Base-by-base conservation (phyloP, 495 filamentous ascomycete species). In the Aspergillus nidulans region DNA sequence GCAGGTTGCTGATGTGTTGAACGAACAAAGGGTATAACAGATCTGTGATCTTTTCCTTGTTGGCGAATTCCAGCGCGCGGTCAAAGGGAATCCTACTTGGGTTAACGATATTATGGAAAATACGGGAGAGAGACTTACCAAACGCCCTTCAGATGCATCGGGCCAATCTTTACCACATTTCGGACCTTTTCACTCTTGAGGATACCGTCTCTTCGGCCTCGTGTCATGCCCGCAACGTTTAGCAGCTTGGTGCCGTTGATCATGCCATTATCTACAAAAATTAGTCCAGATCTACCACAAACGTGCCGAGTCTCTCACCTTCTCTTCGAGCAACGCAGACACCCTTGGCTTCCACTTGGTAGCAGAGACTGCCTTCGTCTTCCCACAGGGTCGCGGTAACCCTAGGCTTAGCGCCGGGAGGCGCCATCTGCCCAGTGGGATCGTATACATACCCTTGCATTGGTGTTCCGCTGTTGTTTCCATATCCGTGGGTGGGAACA, bases 11-110 rank as follows among this genome's bases (percentile, higher is more conserved):
- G 63, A 98, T 97, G 72, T 97, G 96, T 68, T 97, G 91, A 25
- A 98, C 94, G 67, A 98, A 98, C 18, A 98, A 77, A 23, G 94
- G 94, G 73, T 98, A 98, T 53, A 98, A 69, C 12, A 89, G 72
- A 69, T 98, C 92, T 0, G 95, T 97, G 59, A 98, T 98, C 74
- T 97, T 97, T 71, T 98, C 94, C 79, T 96, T 97, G 75, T 98
- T 98, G 36, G 94, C 95, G 65, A 98, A 98, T 60, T 98, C 94
- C 39, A 98, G 75, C 2, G 94, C 94, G 49, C 95, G 84, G 55
- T 97, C 95, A 61, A 95, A 98, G 8, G 94, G 94, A 65, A 98
- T 98, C 92, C 92, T 97, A 60, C 18, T 49, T 46, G 23, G 58
- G 59, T 52, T 43, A 47, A 36, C 56, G 58, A 53, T 50, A 12